phyloP scores from a whole-genome alignment of 345 rosid genomes.

The Anacardium occidentale region DNA sequence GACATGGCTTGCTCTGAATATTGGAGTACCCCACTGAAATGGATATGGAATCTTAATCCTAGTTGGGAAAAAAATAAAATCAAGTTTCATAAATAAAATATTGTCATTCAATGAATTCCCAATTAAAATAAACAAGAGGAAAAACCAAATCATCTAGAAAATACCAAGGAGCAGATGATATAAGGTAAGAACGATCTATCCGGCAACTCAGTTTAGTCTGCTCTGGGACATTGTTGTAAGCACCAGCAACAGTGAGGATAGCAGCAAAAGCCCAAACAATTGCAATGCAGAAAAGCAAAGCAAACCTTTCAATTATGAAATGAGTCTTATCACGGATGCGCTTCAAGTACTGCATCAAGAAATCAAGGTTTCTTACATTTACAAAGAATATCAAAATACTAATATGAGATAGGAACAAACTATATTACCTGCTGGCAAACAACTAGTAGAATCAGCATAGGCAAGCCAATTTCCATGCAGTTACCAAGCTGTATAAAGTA shows the following conservation, averaged over 20 bases:
- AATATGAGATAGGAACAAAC: not conserved
- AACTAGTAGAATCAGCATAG: conserved; percentile 80
- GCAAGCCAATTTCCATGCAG: conserved; percentile 91
- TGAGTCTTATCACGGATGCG: conserved; percentile 26
- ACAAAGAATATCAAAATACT: not conserved
- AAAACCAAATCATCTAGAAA: not conserved
- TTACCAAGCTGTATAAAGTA: conserved; percentile 69
- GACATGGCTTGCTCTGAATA: conserved; percentile 90
- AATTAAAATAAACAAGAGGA: conserved; percentile 10
- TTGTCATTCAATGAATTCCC: not conserved
- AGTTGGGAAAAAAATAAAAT: conserved; percentile 20
- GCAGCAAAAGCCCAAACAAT: conserved; percentile 93
- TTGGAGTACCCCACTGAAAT: conserved; percentile 96
- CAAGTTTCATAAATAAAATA: not conserved
- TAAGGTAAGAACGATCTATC: conserved; percentile 62
- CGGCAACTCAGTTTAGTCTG: conserved; percentile 78
- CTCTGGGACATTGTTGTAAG: conserved; percentile 69
- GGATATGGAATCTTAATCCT: conserved; percentile 95
- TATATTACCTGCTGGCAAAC: conserved; percentile 67
- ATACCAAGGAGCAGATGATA: conserved; percentile 89
- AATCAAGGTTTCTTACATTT: conserved; percentile 12
- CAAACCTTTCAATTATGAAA: conserved; percentile 72
- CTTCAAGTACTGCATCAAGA: conserved; percentile 63
- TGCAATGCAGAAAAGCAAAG: conserved; percentile 73
- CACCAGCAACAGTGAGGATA: conserved; percentile 86